A percentile compares a stretch with the other conserved stretches of the same genome.
phyloP scores from a whole-genome alignment of 2,329 filamentous ascomycete genomes.

The Fusarium udum region DNA sequence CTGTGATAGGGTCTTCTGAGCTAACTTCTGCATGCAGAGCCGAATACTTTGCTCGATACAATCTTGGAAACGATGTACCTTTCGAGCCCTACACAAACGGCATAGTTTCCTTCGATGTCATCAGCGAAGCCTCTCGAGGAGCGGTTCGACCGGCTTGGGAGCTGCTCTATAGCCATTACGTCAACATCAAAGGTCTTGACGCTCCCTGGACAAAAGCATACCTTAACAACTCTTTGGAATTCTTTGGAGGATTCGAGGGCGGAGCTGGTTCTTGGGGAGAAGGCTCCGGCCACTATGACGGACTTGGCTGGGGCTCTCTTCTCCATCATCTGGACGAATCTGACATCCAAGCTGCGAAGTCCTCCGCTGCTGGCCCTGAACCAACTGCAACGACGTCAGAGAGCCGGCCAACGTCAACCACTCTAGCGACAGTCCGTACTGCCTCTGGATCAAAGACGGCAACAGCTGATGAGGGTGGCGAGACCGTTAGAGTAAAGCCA shows the following conservation, averaged over 20 bases:
- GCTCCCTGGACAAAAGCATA: constrained; percentile 29
- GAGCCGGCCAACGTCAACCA: not conserved
- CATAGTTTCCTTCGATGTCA: constrained; percentile 1
- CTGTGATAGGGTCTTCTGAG: no score
- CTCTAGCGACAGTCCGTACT: not conserved
- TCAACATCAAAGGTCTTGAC: constrained; percentile 16
- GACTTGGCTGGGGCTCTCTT: constrained; percentile 2
- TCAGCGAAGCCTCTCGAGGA: constrained; percentile 15
- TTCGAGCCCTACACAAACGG: constrained; percentile 32
- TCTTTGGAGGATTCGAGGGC: not conserved
- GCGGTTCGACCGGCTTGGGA: constrained; percentile 1
- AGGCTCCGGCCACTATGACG: not conserved
- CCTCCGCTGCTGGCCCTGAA: not conserved
- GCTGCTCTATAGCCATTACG: constrained; percentile 25
- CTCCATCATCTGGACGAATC: not conserved
- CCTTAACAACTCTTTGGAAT: not conserved
- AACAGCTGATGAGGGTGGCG: not conserved
- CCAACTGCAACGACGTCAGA: not conserved
- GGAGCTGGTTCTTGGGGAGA: not conserved
- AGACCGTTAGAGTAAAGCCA: not conserved
- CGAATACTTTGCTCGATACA: constrained; percentile 27
- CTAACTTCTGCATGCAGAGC: not conserved
- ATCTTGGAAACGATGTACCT: constrained; percentile 24
- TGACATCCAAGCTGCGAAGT: not conserved
- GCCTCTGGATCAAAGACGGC: not conserved